These are phyloP conservation scores for Phyllosticta paracitricarpa DNA, from an alignment of 2,329 filamentous ascomycete genomes.

Conservation along the genomic window DNA sequence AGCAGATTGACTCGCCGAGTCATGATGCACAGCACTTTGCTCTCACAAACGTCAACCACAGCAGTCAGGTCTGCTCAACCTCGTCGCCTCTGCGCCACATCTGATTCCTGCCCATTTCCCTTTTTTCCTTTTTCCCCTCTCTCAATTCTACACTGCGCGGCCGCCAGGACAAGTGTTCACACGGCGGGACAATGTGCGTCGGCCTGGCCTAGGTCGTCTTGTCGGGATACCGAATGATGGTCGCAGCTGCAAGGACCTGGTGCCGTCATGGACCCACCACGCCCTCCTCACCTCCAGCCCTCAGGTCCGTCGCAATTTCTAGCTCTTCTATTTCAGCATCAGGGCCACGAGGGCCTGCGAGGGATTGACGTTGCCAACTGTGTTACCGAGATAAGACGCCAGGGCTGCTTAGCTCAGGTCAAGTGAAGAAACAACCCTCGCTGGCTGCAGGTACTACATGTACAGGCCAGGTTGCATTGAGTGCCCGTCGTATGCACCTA, in stretches of 20 bases:
- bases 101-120: background rate
- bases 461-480: background rate
- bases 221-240: background rate
- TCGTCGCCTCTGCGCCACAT: background rate
- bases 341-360: background rate
- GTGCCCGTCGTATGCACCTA: too few relatives aligned
- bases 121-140: background rate
- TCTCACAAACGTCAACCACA: too few relatives aligned
- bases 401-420: too few relatives aligned
- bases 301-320: background rate
- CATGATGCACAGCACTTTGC: background rate
- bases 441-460: background rate
- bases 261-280: background rate
- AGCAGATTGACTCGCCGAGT: slow-evolving; percentile 8
- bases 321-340: background rate
- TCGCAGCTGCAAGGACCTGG: background rate
- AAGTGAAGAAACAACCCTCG: background rate
- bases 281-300: background rate
- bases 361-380: background rate
- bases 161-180: background rate
- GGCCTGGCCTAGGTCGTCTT: background rate
- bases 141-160: background rate
- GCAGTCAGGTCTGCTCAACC: too few relatives aligned
- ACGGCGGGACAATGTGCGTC: background rate
- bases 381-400: background rate